Conservation (phyloP, 2,329 filamentous ascomycete genomes). For the Passalora sequoiae region DNA sequence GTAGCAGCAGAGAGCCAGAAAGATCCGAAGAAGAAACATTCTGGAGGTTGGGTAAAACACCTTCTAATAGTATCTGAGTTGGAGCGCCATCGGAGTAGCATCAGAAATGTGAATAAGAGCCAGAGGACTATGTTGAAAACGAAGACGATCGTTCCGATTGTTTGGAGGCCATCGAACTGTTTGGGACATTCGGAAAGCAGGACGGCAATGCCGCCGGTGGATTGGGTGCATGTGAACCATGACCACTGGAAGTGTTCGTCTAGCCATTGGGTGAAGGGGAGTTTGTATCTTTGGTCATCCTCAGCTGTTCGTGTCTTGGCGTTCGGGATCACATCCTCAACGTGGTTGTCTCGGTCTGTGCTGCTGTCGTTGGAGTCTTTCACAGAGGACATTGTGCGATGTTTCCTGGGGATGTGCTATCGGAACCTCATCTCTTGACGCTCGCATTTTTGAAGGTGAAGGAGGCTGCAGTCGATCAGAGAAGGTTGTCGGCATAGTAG, state of each 20-base stretch:
- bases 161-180: slow-evolving; percentile 57
- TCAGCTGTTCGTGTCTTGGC: neutral
- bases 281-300: slow-evolving; percentile 6
- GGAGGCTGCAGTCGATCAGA: no score
- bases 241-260: slow-evolving; percentile 17
- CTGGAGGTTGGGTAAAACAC: slow-evolving; percentile 62
- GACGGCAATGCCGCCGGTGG: slow-evolving; percentile 63
- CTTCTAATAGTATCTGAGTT: slow-evolving; percentile 49
- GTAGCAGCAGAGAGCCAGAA: slow-evolving; percentile 66
- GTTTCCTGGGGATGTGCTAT: no score
- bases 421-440: no score
- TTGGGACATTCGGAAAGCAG: slow-evolving; percentile 61
- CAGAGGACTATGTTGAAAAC: slow-evolving; percentile 65
- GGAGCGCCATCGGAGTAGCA: slow-evolving; percentile 57
- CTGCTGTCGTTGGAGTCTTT: neutral
- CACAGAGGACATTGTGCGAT: no score
- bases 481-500: no score
- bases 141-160: slow-evolving; percentile 64
- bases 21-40: slow-evolving; percentile 64
- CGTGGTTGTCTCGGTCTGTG: no score
- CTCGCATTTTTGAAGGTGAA: no score
- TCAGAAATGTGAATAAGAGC: slow-evolving; percentile 47
- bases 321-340: no score
- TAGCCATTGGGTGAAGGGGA: slow-evolving; percentile 18
- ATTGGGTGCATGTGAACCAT: slow-evolving; percentile 73